phyloP scores from a whole-genome alignment of 2,329 filamentous ascomycete genomes.

The Arthrobotrys pseudoclavata region DNA sequence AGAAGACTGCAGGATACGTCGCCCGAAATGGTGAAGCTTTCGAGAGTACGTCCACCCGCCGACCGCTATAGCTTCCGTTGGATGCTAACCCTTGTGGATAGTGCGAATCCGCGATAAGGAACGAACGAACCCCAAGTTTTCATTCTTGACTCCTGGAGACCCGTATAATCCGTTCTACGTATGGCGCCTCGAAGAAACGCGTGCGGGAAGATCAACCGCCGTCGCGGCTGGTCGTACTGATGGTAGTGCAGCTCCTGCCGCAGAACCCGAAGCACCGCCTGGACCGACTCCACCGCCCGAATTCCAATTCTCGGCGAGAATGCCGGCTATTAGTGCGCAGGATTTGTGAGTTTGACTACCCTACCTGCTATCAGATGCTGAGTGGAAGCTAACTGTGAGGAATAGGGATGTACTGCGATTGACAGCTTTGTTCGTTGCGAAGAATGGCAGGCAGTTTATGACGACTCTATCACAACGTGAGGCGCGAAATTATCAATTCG shows the following conservation, averaged over 20 bases:
- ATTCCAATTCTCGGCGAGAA: constrained; percentile 93
- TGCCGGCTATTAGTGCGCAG: constrained; percentile 96
- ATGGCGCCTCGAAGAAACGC: constrained; percentile 91
- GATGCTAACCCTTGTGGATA: constrained; percentile 60
- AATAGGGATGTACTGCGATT: constrained; percentile 70
- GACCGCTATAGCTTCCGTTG: constrained; percentile 29
- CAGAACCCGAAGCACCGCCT: constrained; percentile 76
- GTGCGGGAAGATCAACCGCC: constrained; percentile 82
- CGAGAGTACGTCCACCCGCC: constrained; percentile 70
- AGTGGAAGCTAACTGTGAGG: constrained; percentile 21
- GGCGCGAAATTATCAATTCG: constrained; percentile 91
- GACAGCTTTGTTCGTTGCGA: constrained; percentile 91
- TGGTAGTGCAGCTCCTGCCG: constrained; percentile 71
- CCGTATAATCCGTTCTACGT: constrained; percentile 89
- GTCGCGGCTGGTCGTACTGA: constrained; percentile 81
- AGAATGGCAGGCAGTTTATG: constrained; percentile 92
- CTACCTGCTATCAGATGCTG: background rate
- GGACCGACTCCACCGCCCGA: constrained; percentile 87
- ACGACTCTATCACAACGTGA: constrained; percentile 90
- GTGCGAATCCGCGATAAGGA: constrained; percentile 89
- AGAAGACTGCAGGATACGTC: constrained; percentile 95
- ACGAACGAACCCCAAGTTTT: constrained; percentile 87
- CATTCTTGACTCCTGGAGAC: constrained; percentile 83
- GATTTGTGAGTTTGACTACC: constrained; percentile 78
- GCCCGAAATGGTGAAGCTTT: constrained; percentile 77